These are phyloP conservation scores for Hypomontagnella monticulosa DNA, from an alignment of 495 filamentous ascomycete genomes.

Conservation along the genomic window DNA sequence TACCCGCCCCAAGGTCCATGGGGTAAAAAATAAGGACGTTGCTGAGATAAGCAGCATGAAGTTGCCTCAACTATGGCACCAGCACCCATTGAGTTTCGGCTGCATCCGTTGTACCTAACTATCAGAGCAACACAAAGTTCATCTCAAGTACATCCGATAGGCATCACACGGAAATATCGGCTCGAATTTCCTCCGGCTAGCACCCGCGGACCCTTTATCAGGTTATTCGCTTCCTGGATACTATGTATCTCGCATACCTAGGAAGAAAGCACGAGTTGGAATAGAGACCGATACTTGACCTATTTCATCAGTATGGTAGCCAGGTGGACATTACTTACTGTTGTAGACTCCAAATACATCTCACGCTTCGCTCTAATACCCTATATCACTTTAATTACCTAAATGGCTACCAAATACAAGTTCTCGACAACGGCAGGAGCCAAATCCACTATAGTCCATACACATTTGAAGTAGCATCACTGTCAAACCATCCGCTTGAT, in stretches of 20 bases:
- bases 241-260: too few relatives aligned
- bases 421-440: conserved; percentile 22
- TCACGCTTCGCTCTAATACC: conserved; percentile 2
- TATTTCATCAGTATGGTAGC: too few relatives aligned
- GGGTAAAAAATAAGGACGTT: too few relatives aligned
- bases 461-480: conserved; percentile 4
- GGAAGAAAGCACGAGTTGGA: too few relatives aligned
- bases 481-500: background rate
- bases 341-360: background rate
- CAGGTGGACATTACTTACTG: conserved; percentile 16
- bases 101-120: too few relatives aligned
- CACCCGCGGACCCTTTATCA: background rate
- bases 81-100: too few relatives aligned
- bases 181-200: conserved; percentile 1
- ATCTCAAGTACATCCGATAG: background rate
- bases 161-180: background rate
- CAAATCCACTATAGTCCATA: conserved; percentile 6
- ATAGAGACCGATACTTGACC: too few relatives aligned
- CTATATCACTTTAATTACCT: conserved; percentile 17
- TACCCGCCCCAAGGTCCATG: too few relatives aligned
- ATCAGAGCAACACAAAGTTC: too few relatives aligned
- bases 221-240: too few relatives aligned
- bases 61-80: too few relatives aligned
- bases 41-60: too few relatives aligned
- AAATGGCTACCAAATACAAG: conserved; percentile 11